Evolutionary conservation across 2,329 filamentous ascomycete genomes (phyloP).

Genomic region (Nothophaeocryptopus gaeumannii): DNA sequence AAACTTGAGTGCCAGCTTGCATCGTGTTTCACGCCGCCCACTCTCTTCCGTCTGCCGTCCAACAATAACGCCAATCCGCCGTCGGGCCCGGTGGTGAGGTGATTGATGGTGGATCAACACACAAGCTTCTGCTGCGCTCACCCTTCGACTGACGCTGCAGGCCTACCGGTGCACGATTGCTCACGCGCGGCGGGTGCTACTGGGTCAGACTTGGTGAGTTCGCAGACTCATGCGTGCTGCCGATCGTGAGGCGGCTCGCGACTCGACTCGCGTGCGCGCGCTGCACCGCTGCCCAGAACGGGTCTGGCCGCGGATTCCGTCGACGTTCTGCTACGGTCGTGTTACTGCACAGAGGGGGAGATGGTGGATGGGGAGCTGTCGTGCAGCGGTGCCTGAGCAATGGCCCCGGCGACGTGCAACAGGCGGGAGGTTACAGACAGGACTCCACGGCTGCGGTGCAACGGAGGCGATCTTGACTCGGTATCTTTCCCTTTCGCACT

Average conservation of each 20-base stretch:
- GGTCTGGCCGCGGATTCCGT: neutral
- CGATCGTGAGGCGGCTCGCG: neutral
- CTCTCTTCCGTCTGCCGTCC: neutral
- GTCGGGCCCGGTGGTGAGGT: neutral
- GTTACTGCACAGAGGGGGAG: neutral
- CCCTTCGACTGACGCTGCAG: conserved; percentile 5
- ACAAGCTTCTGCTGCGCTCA: neutral
- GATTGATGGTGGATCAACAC: conserved; percentile 2
- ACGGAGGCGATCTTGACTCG: neutral
- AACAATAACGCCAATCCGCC: neutral
- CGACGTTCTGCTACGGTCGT: neutral
- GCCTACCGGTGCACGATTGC: conserved; percentile 4
- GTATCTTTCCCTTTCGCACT: neutral
- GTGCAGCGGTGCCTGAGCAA: neutral
- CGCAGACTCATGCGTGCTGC: conserved; percentile 6
- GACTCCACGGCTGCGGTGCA: conserved; percentile 2
- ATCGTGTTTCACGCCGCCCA: conserved; percentile 14
- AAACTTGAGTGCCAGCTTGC: conserved; percentile 13
- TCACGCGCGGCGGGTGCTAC: no score
- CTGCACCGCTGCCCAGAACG: conserved; percentile 13
- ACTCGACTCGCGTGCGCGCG: conserved; percentile 8
- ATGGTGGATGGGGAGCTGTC: neutral
- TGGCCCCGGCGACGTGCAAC: conserved; percentile 6
- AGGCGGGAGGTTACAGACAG: conserved; percentile 6
- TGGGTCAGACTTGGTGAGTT: neutral